Evolutionary conservation across 106 monocot species (phyloP), one percentile per base, ranked within the genome.

Genomic region (Dendrobium catenatum): DNA sequence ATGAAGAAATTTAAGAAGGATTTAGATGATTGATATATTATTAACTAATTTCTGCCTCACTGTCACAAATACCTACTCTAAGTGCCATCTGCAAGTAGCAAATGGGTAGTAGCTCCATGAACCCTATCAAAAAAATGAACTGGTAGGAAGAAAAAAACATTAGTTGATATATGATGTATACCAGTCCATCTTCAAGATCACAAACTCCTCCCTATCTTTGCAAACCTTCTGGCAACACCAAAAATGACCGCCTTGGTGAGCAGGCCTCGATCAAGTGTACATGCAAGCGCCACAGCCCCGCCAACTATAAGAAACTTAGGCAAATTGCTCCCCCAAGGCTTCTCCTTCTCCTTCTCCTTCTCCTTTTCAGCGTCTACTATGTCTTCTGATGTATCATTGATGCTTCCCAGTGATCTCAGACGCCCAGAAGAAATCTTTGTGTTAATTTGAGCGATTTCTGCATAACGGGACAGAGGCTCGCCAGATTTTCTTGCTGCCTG

Each of bases 191-290:
- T 33, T 70, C 70, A 15, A 70, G 11, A 82, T 82, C 68, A 86
- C 54, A 82, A 78, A 81, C 86, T 79, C 67, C 78, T 87, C 42
- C 90, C 89, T 47, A 75, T 79, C 84, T 72, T 89, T 19, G 85
- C 89, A 82, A 97, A 97, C 75, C 81, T 90, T 49, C 96, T 82
- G 0, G 96, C 96, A 49, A 94, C 90, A 75, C 96, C 96, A 80
- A 92, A 94, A 47, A 97, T 88, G 37, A 97, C 79, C 51, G 94
- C 94, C 78, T 97, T 97, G 11, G 96, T 97, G 47, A 97, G 81
- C 61, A 97, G 81, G 11, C 96, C 96, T 27, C 86, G 81, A 44
- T 97, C 90, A 47, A 97, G 84, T 0, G 85, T 88, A 43, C 94
- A 97, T 1, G 94, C 96, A 46, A 94, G 87, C 8, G 82, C 89